phyloP scores from a whole-genome alignment of 1,139 yeast species.

The Kodamaea ohmeri region DNA sequence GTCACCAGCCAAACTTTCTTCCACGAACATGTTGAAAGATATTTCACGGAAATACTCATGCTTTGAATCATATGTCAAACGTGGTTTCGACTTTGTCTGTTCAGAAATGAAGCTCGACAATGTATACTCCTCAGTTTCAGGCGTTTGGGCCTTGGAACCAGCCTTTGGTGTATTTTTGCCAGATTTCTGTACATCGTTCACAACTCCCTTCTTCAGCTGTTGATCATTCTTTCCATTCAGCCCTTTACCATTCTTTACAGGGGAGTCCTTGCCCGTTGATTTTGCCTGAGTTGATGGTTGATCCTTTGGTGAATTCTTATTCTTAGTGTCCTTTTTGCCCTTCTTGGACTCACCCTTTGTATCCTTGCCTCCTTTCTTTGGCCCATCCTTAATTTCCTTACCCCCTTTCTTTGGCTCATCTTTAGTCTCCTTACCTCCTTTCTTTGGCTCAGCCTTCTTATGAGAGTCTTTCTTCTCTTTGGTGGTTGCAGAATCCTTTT shows the following conservation, averaged over 20 bases:
- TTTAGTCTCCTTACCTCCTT: background rate
- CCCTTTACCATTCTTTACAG: too few relatives aligned
- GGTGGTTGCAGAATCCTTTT: conserved; percentile 1
- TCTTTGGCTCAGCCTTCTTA: background rate
- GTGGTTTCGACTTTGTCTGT: conserved; percentile 27
- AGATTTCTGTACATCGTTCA: background rate
- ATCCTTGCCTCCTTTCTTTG: background rate
- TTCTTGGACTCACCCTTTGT: background rate
- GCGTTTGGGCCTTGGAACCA: background rate
- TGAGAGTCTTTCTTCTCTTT: conserved; percentile 1
- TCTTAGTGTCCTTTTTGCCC: background rate
- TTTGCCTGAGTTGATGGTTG: too few relatives aligned
- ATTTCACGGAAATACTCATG: conserved; percentile 56
- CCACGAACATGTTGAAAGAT: conserved; percentile 60
- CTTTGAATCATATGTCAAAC: conserved; percentile 47
- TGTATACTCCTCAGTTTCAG: conserved; percentile 7
- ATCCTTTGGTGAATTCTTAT: too few relatives aligned
- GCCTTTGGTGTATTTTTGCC: background rate
- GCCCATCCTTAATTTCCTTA: too few relatives aligned
- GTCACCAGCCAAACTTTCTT: conserved; percentile 52
- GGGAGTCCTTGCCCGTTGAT: too few relatives aligned
- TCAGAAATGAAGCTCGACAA: conserved; percentile 10
- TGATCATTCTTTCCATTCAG: too few relatives aligned
- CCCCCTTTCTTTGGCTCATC: too few relatives aligned
- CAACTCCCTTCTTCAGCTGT: background rate